These are phyloP conservation scores for Singerocomus rubriflavus DNA, from an alignment of 1,284 basidiomycete genomes.

Conservation along the genomic window DNA sequence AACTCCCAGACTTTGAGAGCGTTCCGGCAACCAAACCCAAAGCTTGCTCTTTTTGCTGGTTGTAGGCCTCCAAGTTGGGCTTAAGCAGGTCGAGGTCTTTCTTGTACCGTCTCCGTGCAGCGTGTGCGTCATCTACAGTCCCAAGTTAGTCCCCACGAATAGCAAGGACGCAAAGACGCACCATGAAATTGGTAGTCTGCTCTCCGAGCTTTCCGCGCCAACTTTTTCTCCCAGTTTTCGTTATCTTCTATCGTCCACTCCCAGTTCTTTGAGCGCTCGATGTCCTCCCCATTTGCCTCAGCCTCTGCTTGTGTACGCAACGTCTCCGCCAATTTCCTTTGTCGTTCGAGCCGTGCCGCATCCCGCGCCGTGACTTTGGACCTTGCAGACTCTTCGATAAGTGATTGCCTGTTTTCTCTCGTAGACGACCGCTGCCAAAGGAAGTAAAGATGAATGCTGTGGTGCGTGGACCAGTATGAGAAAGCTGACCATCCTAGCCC, in stretches of 20 bases:
- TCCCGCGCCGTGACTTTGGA: constrained; percentile 75
- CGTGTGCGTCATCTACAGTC: constrained; percentile 79
- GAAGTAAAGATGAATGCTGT: not conserved
- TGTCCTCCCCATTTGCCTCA: constrained; percentile 83
- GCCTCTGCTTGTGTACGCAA: constrained; percentile 85
- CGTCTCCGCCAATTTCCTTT: constrained; percentile 86
- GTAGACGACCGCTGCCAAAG: constrained; percentile 65
- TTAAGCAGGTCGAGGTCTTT: constrained; percentile 86
- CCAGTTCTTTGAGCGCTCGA: constrained; percentile 50
- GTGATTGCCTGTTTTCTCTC: constrained; percentile 77
- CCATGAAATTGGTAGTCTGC: constrained; percentile 82
- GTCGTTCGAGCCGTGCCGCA: constrained; percentile 77
- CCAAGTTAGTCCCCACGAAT: constrained; percentile 17
- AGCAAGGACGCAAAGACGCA: constrained; percentile 31
- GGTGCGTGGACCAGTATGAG: not conserved
- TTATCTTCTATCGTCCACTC: constrained; percentile 31
- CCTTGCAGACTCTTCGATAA: constrained; percentile 79
- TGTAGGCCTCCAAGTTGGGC: constrained; percentile 81
- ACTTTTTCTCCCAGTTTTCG: constrained; percentile 30
- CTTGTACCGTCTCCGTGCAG: constrained; percentile 86
- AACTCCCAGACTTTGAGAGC: constrained; percentile 40
- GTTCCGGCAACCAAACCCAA: constrained; percentile 70
- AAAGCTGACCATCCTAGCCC: constrained; percentile 70
- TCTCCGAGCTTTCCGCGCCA: constrained; percentile 42
- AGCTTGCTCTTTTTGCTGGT: constrained; percentile 81